These are phyloP conservation scores for Coniochaeta prunicola DNA, from an alignment of 2,329 filamentous ascomycete species.

Conservation along the genomic window DNA sequence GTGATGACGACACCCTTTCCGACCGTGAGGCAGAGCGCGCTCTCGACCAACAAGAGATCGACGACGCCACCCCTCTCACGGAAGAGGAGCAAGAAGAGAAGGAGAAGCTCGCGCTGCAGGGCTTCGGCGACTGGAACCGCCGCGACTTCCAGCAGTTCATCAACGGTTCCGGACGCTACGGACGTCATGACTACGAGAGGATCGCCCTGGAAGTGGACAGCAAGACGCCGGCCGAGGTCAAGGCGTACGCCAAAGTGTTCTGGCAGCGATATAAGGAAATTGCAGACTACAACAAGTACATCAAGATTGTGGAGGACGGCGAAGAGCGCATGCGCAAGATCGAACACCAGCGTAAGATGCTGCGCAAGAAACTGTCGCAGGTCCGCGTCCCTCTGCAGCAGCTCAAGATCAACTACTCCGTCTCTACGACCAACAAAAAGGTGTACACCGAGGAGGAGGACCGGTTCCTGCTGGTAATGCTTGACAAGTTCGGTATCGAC, in stretches of 20 bases:
- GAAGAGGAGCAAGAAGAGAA: conserved; percentile 89
- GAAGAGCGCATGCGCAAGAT: conserved; percentile 86
- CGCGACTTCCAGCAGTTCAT: conserved; percentile 98
- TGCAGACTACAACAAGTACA: conserved; percentile 78
- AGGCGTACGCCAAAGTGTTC: conserved; percentile 88
- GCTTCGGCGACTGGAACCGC: conserved; percentile 92
- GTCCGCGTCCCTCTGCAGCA: conserved; percentile 97
- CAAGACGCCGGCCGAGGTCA: conserved; percentile 79
- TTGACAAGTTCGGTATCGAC: conserved; percentile 89
- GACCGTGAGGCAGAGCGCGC: conserved; percentile 84
- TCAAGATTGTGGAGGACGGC: conserved; percentile 84
- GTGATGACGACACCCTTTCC: conserved; percentile 73
- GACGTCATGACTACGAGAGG: conserved; percentile 73
- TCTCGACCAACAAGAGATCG: conserved; percentile 84
- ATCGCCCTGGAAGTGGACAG: conserved; percentile 89
- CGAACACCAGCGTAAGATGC: conserved; percentile 85
- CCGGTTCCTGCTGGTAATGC: conserved; percentile 84
- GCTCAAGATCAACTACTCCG: conserved; percentile 97
- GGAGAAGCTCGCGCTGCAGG: conserved; percentile 69
- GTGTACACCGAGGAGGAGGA: conserved; percentile 99
- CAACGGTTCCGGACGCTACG: conserved; percentile 89
- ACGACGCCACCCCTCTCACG: conserved; percentile 79
- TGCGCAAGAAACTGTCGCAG: conserved; percentile 91
- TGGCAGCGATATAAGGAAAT: conserved; percentile 95
- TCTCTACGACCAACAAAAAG: conserved; percentile 99